Conservation (phyloP, 352 stramenopile genomes). For the Phytophthora kernoviae region DNA sequence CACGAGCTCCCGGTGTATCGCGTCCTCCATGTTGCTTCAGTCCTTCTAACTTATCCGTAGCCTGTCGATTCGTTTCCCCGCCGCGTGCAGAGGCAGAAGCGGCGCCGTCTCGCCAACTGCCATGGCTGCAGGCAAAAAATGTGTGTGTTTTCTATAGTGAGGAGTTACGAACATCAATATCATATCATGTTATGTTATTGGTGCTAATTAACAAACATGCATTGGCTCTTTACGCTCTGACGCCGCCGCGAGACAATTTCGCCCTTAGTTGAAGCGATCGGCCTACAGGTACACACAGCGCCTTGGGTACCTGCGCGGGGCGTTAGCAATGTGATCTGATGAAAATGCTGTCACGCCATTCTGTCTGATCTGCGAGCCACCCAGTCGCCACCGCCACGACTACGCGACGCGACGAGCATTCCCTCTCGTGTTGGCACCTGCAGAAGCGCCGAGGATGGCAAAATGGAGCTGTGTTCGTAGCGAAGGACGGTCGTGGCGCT, state of each 20-base stretch:
- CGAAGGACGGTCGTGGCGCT: neutral
- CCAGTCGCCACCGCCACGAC: neutral
- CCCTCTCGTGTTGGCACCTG: neutral
- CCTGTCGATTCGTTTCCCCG: neutral
- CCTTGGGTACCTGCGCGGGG: too few relatives aligned
- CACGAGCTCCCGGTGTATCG: conserved; percentile 2
- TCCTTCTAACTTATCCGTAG: neutral
- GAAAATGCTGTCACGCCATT: too few relatives aligned
- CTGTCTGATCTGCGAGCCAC: neutral
- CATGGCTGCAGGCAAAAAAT: neutral
- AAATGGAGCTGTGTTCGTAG: neutral
- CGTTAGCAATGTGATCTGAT: too few relatives aligned
- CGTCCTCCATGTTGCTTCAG: neutral
- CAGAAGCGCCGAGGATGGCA: neutral
- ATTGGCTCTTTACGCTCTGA: too few relatives aligned
- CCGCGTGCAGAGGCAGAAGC: conserved; percentile 30
- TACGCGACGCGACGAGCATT: neutral
- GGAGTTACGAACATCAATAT: too few relatives aligned
- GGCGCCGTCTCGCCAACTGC: conserved; percentile 17
- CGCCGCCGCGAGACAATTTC: neutral
- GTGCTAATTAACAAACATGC: too few relatives aligned
- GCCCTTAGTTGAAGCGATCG: too few relatives aligned
- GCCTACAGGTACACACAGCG: too few relatives aligned
- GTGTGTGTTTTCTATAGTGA: neutral
- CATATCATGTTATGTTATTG: too few relatives aligned